Base-by-base conservation (phyloP, 2,329 filamentous ascomycete species). In the Verticillium tricorpus region DNA sequence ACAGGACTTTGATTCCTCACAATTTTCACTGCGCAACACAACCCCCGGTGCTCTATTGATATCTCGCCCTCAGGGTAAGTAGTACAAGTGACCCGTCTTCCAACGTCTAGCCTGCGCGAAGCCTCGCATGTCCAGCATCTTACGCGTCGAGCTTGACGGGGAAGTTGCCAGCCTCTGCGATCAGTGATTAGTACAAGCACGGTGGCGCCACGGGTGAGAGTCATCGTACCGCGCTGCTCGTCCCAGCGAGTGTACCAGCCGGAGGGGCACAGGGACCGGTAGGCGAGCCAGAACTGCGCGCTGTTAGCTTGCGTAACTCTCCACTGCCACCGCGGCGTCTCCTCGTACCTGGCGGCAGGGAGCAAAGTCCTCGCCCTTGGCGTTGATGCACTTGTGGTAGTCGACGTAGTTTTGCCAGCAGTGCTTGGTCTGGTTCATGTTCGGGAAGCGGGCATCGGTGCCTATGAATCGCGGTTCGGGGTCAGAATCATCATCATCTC, bases 361-460 rank as follows among this genome's bases (percentile, higher is more conserved):
- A 72, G 91, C 89, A 80, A 98, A 98, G 77, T 97, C 93, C 85
- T 98, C 94, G 80, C 94, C 94, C 88, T 98, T 98, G 82, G 93
- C 94, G 77, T 89, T 84, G 80, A 97, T 93, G 85, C 95, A 99
- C 88, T 99, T 99, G 89, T 99, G 92, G 87, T 99, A 98, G 82
- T 99, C 95, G 84, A 99, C 95, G 83, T 99, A 99, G 88, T 99
- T 99, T 81, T 99, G 96, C 95, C 95, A 99, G 92, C 95, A 99
- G 88, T 99, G 93, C 90, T 97, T 97, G 82, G 93, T 90, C 84
- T 95, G 92, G 85, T 99, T 99, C 85, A 88, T 84, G 86, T 99
- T 97, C 76, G 95, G 95, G 85, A 98, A 99, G 79, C 95, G 94
- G 80, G 95, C 95, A 79, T 99, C 95, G 84, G 96, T 96, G 85